Evolutionary conservation across 495 filamentous ascomycete genomes (phyloP).

Genomic region (Tuber melanosporum): DNA sequence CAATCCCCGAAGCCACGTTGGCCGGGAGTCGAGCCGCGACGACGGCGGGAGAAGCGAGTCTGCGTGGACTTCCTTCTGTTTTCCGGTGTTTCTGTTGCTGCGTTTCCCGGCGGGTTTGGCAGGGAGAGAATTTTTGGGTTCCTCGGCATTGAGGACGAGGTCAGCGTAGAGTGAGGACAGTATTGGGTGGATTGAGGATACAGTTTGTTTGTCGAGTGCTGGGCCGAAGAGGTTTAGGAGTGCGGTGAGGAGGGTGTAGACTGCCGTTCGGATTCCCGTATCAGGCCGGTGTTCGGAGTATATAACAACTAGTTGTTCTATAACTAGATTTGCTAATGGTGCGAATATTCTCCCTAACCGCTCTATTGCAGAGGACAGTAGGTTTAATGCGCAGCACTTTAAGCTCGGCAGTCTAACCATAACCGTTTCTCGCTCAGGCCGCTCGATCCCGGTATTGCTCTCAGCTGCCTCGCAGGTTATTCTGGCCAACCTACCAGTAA

Average conservation of each 20-base stretch:
- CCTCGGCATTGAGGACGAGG: conserved; percentile 15
- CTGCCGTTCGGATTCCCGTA: conserved; percentile 17
- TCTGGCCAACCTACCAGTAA: conserved; percentile 29
- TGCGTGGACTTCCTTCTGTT: conserved; percentile 26
- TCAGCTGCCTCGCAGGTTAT: conserved; percentile 16
- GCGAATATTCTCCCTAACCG: conserved; percentile 25
- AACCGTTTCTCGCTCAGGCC: conserved; percentile 24
- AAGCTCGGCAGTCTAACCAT: conserved; percentile 26
- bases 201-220: conserved; percentile 15
- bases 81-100: conserved; percentile 5
- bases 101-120: conserved; percentile 21
- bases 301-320: conserved; percentile 32
- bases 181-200: conserved; percentile 21
- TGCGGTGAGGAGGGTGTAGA: conserved; percentile 30
- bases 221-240: conserved; percentile 34
- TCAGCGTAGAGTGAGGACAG: conserved; percentile 24
- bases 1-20: conserved; percentile 9
- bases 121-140: neutral
- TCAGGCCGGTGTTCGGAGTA: conserved; percentile 18
- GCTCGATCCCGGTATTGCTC: conserved; percentile 27
- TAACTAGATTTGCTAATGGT: conserved; percentile 24
- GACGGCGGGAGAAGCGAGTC: conserved; percentile 20
- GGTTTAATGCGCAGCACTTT: conserved; percentile 19
- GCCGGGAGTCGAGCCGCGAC: neutral
- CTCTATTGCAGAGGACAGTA: conserved; percentile 18